Evolutionary conservation across 495 filamentous ascomycete genomes (phyloP).

Genomic region (Pyrenula aspistea): DNA sequence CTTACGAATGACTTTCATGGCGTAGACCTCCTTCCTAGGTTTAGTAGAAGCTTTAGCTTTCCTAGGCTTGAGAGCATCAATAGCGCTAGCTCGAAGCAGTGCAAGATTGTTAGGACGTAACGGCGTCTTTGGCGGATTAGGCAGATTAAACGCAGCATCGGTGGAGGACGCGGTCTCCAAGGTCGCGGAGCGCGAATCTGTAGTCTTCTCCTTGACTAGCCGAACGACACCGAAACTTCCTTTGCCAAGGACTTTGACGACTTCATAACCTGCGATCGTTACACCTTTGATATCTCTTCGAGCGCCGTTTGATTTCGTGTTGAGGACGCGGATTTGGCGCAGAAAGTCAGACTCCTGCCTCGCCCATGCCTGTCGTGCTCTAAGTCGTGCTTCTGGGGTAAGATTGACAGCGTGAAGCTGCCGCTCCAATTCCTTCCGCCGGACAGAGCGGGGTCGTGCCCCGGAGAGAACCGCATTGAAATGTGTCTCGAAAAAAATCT

Average conservation of each 20-base stretch:
- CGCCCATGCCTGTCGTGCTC: constrained; percentile 44
- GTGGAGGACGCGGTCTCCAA: not conserved
- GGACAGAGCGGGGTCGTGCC: constrained; percentile 47
- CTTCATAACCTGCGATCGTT: constrained; percentile 57
- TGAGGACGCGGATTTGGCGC: constrained; percentile 58
- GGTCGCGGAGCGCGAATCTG: not conserved
- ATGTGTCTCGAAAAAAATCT: constrained; percentile 76
- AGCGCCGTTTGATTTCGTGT: constrained; percentile 39
- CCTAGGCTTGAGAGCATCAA: constrained; percentile 13
- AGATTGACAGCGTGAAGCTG: constrained; percentile 40
- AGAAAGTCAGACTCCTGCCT: constrained; percentile 62
- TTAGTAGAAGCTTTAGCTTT: constrained; percentile 14
- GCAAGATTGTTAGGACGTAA: constrained; percentile 2
- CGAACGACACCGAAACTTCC: constrained; percentile 90
- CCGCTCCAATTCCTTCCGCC: constrained; percentile 55
- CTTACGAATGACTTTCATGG: constrained; percentile 95
- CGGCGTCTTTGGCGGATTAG: constrained; percentile 1
- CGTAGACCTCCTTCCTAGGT: constrained; percentile 53
- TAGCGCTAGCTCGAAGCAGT: constrained; percentile 6
- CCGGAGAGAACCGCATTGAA: constrained; percentile 53
- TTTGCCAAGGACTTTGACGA: constrained; percentile 78
- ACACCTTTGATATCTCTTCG: constrained; percentile 23
- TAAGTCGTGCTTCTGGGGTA: constrained; percentile 40
- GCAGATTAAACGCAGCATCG: not conserved
- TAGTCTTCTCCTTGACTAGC: constrained; percentile 57